These are phyloP conservation scores for Dentiscutata heterogama DNA, from an alignment of 371 early-diverging fungal species.

Conservation along the genomic window DNA sequence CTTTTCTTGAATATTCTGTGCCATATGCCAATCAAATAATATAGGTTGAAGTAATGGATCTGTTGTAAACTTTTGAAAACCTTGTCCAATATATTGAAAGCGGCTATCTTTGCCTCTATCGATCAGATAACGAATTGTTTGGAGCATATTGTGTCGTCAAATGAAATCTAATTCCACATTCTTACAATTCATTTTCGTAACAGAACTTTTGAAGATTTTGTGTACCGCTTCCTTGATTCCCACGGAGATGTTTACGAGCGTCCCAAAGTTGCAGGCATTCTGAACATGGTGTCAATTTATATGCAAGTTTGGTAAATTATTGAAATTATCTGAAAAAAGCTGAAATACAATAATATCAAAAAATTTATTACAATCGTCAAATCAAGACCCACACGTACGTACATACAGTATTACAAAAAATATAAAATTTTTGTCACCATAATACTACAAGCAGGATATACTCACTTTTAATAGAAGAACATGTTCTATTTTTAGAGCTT, in stretches of 20 bases:
- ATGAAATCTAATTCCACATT: constrained; percentile 3
- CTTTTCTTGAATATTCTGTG: not conserved
- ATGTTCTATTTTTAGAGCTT: no score
- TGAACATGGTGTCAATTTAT: not conserved
- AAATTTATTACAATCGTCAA: not conserved
- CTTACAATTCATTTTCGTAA: not conserved
- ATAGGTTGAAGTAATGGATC: not conserved
- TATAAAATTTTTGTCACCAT: no score
- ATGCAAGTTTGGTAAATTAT: constrained; percentile 10
- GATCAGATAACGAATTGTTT: not conserved
- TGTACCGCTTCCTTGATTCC: not conserved
- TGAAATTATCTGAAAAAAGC: constrained; percentile 3
- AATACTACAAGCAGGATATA: no score
- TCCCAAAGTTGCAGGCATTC: not conserved
- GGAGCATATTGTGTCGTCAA: not conserved
- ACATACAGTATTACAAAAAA: no score
- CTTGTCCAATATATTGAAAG: not conserved
- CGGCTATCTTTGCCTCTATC: not conserved
- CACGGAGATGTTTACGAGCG: not conserved
- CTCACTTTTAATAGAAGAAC: no score
- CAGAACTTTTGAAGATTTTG: not conserved
- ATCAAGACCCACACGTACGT: no score
- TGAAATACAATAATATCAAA: not conserved
- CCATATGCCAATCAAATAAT: not conserved
- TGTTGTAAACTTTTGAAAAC: not conserved